phyloP scores from a whole-genome alignment of 2,329 filamentous ascomycete genomes.

The Aureobasidium sp. region DNA sequence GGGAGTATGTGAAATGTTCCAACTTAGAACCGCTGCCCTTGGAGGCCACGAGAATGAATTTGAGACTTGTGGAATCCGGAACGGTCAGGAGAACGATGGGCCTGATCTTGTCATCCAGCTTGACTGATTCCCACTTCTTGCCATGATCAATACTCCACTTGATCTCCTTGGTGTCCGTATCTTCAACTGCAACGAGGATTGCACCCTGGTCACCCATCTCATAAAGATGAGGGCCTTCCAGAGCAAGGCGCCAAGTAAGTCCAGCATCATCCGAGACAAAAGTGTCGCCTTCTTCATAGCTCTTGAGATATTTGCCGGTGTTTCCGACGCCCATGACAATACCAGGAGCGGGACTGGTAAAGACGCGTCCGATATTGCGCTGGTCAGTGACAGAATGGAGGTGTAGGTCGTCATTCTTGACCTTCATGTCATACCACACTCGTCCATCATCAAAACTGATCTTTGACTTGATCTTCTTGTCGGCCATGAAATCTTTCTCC shows the following conservation, averaged over 20 bases:
- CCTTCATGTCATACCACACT: slow-evolving; percentile 66
- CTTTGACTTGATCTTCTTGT: slow-evolving; percentile 64
- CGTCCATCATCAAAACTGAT: slow-evolving; percentile 96
- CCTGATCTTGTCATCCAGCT: slow-evolving; percentile 60
- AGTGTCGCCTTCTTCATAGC: slow-evolving; percentile 65
- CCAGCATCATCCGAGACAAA: slow-evolving; percentile 91
- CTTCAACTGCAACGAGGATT: slow-evolving; percentile 72
- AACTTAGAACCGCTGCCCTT: slow-evolving; percentile 43
- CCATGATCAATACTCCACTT: slow-evolving; percentile 87
- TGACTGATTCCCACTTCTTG: slow-evolving; percentile 65
- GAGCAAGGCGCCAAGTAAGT: slow-evolving; percentile 66
- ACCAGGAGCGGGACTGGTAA: slow-evolving; percentile 87
- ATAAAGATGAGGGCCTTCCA: slow-evolving; percentile 83
- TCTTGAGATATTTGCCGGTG: slow-evolving; percentile 62
- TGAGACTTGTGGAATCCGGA: slow-evolving; percentile 84
- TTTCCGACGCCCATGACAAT: slow-evolving; percentile 93
- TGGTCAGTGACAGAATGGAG: slow-evolving; percentile 87
- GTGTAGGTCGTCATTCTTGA: slow-evolving; percentile 56
- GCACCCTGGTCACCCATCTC: slow-evolving; percentile 93
- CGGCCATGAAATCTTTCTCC: slow-evolving; percentile 36
- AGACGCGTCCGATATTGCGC: slow-evolving; percentile 74
- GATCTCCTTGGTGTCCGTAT: slow-evolving; percentile 55
- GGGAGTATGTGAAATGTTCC: slow-evolving; percentile 50
- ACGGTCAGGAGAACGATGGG: slow-evolving; percentile 76
- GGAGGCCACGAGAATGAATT: slow-evolving; percentile 69